phyloP scores from a whole-genome alignment of 1,284 basidiomycete genomes.

The Melampsora larici-populina region DNA sequence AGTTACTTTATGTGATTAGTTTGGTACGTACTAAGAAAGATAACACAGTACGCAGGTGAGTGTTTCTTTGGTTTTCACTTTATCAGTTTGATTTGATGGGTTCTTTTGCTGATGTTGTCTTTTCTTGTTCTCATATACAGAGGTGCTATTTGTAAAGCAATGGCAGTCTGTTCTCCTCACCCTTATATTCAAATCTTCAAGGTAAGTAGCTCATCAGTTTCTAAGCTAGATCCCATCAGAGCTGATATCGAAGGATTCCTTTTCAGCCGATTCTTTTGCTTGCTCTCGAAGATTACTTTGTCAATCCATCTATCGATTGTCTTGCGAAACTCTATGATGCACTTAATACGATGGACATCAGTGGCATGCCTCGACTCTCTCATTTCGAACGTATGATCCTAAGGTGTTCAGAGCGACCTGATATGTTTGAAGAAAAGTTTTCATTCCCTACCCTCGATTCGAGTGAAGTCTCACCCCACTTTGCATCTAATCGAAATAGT shows the following conservation, averaged over 20 bases:
- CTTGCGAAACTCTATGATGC: slow-evolving; percentile 84
- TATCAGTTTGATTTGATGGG: background rate
- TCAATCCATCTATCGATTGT: slow-evolving; percentile 78
- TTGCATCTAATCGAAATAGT: background rate
- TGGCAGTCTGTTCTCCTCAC: slow-evolving; percentile 91
- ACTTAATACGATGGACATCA: slow-evolving; percentile 86
- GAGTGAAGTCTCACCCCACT: background rate
- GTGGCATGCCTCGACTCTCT: slow-evolving; percentile 70
- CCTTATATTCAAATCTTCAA: slow-evolving; percentile 98
- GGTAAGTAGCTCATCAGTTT: slow-evolving; percentile 58
- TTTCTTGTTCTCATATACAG: slow-evolving; percentile 56
- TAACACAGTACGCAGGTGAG: slow-evolving; percentile 74
- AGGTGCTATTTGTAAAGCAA: slow-evolving; percentile 89
- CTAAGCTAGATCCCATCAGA: slow-evolving; percentile 36
- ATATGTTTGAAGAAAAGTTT: slow-evolving; percentile 76
- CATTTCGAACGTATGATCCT: slow-evolving; percentile 82
- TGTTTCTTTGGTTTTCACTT: slow-evolving; percentile 9
- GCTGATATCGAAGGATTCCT: slow-evolving; percentile 8
- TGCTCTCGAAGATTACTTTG: slow-evolving; percentile 92
- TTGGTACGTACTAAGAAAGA: slow-evolving; percentile 94
- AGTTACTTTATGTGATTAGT: slow-evolving; percentile 73
- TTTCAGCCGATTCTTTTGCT: slow-evolving; percentile 80
- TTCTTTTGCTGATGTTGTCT: background rate
- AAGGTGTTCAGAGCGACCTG: slow-evolving; percentile 81
- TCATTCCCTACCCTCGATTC: background rate